Conservation (phyloP, 441 rosid genomes). For the Theobroma grandiflorum region DNA sequence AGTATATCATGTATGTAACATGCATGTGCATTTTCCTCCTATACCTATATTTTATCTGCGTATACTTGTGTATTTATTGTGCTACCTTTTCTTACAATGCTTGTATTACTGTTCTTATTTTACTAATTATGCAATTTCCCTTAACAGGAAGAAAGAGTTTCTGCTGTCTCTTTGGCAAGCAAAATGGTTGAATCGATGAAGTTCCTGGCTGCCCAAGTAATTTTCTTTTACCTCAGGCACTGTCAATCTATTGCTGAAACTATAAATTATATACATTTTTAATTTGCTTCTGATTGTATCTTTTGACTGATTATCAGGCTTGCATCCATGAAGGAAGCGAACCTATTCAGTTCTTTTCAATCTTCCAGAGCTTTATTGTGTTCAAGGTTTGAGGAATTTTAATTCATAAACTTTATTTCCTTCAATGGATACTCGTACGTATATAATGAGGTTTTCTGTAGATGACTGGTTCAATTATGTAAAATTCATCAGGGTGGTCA, state of each 20-base stretch:
- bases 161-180: conserved; percentile 74
- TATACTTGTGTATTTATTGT: not conserved
- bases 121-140: conserved; percentile 25
- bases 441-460: conserved; percentile 16
- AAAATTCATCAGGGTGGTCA: conserved; percentile 77
- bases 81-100: conserved; percentile 12
- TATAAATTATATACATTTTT: conserved; percentile 5
- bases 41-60: not conserved
- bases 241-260: conserved; percentile 23
- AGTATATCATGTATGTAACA: not conserved
- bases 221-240: conserved; percentile 29
- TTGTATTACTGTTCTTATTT: not conserved
- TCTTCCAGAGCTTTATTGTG: conserved; percentile 91
- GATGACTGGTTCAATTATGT: conserved; percentile 27
- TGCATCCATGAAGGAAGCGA: conserved; percentile 89
- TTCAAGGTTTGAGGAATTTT: conserved; percentile 69
- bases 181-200: conserved; percentile 95
- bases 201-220: conserved; percentile 85
- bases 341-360: conserved; percentile 90
- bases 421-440: conserved; percentile 10
- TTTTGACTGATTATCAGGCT: conserved; percentile 57
- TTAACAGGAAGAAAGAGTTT: conserved; percentile 82
- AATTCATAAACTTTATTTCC: conserved; percentile 20
- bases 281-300: conserved; percentile 29
- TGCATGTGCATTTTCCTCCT: not conserved